Percentiles rank a stretch among this genome's conserved stretches.
Conservation (phyloP, 495 filamentous ascomycete species). For the Lasiosphaeria hispida region DNA sequence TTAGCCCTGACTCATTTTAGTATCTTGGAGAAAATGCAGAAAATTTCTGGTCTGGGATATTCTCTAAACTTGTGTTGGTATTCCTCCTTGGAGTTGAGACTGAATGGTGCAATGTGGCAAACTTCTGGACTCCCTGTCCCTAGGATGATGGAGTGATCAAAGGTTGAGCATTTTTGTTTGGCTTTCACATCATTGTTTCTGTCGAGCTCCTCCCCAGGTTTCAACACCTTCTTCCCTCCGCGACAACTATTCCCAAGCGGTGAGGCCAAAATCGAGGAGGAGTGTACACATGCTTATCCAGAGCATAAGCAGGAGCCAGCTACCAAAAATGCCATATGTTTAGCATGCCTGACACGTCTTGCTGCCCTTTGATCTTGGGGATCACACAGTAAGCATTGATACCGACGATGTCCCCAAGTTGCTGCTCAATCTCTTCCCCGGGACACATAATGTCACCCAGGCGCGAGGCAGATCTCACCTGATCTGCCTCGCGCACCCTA, state of each 20-base stretch:
- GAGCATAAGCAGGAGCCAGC: too few species aligned
- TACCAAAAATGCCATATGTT: too few species aligned
- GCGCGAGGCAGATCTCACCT: too few species aligned
- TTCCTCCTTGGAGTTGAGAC: background rate
- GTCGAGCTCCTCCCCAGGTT: background rate
- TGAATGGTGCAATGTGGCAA: constrained; percentile 3
- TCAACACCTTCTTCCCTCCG: background rate
- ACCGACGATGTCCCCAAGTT: too few species aligned
- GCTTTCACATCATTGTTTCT: background rate
- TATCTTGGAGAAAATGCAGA: background rate
- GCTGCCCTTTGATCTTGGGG: too few species aligned
- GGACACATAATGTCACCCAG: too few species aligned
- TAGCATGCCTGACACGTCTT: too few species aligned
- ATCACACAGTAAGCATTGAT: too few species aligned
- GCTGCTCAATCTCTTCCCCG: too few species aligned
- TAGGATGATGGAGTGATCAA: background rate
- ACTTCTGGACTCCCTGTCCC: background rate
- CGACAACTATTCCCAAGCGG: too few species aligned
- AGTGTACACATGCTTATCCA: background rate
- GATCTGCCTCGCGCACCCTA: too few species aligned
- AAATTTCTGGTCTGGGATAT: background rate
- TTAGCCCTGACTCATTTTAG: background rate
- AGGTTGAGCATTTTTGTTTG: background rate
- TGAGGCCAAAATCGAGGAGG: too few species aligned
- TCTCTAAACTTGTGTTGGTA: background rate